Evolutionary conservation across 331 rosid species (phyloP), one percentile per base, ranked within the genome.

Genomic region (Prunus yedoensis): DNA sequence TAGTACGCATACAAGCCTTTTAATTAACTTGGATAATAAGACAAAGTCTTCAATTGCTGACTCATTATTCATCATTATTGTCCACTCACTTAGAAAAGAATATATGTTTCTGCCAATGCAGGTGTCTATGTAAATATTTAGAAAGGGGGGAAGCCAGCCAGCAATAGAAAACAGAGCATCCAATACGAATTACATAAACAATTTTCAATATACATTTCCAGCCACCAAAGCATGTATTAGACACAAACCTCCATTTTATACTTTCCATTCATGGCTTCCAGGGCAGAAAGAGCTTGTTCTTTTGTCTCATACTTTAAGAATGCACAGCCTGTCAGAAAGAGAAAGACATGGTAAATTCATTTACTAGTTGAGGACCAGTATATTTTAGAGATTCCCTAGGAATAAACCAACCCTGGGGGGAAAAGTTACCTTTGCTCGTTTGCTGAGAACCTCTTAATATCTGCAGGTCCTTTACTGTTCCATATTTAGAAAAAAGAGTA

Each of bases 221-320:
- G 15, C 45, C 50, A 71, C 69, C 8, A 25, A 21, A 74, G 65
- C 27, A 60, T 68, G 14, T 58, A 77, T 75, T 45, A 45, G 74
- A 74, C 62, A 75, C 94, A 62, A 35, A 92, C 99, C 98, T 95
- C 98, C 97, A 95, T 92, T 89, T 88, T 95, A 82, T 88, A 83
- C 77, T 92, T 92, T 86, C 99, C 99, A 82, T 92, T 92, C 68
- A 95, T 78, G 74, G 90, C 93, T 78, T 89, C 99, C 41, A 95
- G 86, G 68, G 99, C 94, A 78, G 93, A 87, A 73, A 95, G 90
- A 66, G 99, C 99, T 83, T 95, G 96, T 21, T 95, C 97, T 85
- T 95, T 95, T 50, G 98, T 90, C 86, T 95, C 99, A 66, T 92
- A 95, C 88, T 95, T 95, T 76, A 95, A 80, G 87, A 95, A 95